phyloP scores from a whole-genome alignment of 768 basidiomycete genomes.

The Lentinula sp. region DNA sequence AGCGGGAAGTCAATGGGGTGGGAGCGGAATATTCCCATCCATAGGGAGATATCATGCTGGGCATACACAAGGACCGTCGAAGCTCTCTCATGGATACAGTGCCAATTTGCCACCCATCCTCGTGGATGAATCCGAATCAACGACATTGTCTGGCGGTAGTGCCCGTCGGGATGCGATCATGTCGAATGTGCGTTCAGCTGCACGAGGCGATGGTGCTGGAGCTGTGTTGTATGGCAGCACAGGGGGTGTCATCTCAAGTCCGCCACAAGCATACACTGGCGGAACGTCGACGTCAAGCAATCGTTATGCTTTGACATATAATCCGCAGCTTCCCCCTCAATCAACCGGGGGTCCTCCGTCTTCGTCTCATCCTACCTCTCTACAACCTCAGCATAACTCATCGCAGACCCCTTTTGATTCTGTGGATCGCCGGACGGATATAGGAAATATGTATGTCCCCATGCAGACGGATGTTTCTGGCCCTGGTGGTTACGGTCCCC shows the following conservation, averaged over 20 bases:
- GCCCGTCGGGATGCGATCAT: conserved; percentile 68
- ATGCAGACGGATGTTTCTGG: conserved; percentile 77
- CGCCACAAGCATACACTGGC: conserved; percentile 66
- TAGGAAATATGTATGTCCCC: conserved; percentile 68
- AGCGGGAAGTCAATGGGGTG: conserved; percentile 16
- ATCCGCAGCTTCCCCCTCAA: conserved; percentile 20
- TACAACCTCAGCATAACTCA: conserved; percentile 23
- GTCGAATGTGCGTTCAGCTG: conserved; percentile 69
- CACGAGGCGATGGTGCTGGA: conserved; percentile 38
- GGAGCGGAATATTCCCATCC: conserved; percentile 32
- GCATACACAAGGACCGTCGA: conserved; percentile 55
- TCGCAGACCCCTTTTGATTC: conserved; percentile 43
- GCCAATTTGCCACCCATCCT: conserved; percentile 41
- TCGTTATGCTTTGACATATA: conserved; percentile 55
- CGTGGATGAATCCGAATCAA: conserved; percentile 55
- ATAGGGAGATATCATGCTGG: conserved; percentile 18
- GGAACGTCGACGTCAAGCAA: conserved; percentile 45
- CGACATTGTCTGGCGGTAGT: conserved; percentile 10
- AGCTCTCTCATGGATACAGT: conserved; percentile 61
- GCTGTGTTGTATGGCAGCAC: conserved; percentile 33
- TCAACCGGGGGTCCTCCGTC: not conserved
- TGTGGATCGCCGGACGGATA: conserved; percentile 57
- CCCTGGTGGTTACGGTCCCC: not conserved
- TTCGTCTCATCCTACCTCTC: not conserved
- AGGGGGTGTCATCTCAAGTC: conserved; percentile 59